Percentiles rank a stretch among this genome's conserved stretches.
These are phyloP conservation scores for Pelargonium australe DNA, from an alignment of 441 rosid species.

Conservation along the genomic window DNA sequence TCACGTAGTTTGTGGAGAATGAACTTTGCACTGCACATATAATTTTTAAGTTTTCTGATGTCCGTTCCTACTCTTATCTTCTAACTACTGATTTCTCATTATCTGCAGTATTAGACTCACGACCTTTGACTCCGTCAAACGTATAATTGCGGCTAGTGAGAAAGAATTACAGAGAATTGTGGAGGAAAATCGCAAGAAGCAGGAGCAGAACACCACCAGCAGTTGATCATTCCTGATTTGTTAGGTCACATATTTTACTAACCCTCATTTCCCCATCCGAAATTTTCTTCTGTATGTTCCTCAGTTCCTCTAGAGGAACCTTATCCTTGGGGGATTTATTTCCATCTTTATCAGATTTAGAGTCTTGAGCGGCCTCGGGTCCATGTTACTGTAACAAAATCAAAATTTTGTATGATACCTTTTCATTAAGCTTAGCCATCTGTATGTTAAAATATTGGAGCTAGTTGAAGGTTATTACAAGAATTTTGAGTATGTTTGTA, in stretches of 20 bases:
- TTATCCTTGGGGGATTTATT: too few relatives aligned
- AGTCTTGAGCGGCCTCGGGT: too few relatives aligned
- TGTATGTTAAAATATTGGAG: too few relatives aligned
- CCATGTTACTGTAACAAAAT: too few relatives aligned
- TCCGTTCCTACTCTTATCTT: background rate
- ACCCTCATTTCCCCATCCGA: background rate
- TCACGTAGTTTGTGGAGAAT: background rate
- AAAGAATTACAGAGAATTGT: conserved; percentile 63
- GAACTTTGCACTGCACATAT: too few relatives aligned
- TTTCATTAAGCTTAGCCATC: too few relatives aligned
- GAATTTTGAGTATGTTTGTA: too few relatives aligned
- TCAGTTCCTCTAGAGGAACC: too few relatives aligned
- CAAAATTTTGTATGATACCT: too few relatives aligned
- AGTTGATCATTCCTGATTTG: conserved; percentile 17
- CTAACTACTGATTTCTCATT: background rate
- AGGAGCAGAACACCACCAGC: conserved; percentile 23
- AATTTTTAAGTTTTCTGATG: background rate
- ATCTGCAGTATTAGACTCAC: conserved; percentile 83
- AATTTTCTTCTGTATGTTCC: background rate
- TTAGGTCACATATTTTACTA: background rate
- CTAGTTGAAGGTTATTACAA: too few relatives aligned
- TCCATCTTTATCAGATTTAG: too few relatives aligned
- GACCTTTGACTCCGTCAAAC: conserved; percentile 77
- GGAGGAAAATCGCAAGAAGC: conserved; percentile 61
- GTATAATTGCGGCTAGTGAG: conserved; percentile 63